A percentile compares a stretch with the other conserved stretches of the same genome.
phyloP scores from a whole-genome alignment of 352 stramenopile species.

The Globisporangium sylvaticum region DNA sequence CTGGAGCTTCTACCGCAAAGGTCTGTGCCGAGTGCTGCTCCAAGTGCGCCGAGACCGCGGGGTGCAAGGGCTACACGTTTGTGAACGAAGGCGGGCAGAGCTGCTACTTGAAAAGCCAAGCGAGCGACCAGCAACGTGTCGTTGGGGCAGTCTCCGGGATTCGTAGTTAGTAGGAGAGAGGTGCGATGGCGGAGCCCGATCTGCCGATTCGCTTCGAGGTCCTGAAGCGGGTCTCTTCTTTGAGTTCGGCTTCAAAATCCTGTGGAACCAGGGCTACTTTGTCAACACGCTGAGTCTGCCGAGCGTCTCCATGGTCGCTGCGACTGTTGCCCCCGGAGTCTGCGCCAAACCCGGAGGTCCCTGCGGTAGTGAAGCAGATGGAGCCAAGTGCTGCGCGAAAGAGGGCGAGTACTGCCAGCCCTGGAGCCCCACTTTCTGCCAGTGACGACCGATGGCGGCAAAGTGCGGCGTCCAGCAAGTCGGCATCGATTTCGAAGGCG shows the following conservation, averaged over 20 bases:
- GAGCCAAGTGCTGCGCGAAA: constrained; percentile 1
- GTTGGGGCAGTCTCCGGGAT: background rate
- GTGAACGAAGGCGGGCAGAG: background rate
- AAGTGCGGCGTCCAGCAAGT: constrained; percentile 2
- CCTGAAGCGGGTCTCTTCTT: constrained; percentile 56
- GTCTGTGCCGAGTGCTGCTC: background rate
- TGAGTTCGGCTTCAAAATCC: constrained; percentile 36
- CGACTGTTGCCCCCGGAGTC: background rate
- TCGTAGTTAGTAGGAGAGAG: background rate
- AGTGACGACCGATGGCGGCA: background rate
- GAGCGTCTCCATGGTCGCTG: background rate
- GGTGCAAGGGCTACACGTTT: background rate
- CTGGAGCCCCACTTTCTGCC: constrained; percentile 8
- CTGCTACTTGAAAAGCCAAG: background rate
- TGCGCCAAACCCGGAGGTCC: background rate
- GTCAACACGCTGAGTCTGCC: constrained; percentile 16
- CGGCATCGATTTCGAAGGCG: background rate
- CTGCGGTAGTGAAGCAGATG: background rate
- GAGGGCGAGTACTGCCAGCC: constrained; percentile 6
- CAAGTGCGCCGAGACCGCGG: background rate
- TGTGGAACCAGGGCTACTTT: constrained; percentile 75
- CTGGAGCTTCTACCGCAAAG: too few relatives aligned
- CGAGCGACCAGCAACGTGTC: background rate
- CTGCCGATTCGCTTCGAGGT: constrained; percentile 26
- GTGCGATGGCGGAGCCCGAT: constrained; percentile 41